phyloP scores from a whole-genome alignment of 2,329 filamentous ascomycete genomes.

The Cercospora sp. region DNA sequence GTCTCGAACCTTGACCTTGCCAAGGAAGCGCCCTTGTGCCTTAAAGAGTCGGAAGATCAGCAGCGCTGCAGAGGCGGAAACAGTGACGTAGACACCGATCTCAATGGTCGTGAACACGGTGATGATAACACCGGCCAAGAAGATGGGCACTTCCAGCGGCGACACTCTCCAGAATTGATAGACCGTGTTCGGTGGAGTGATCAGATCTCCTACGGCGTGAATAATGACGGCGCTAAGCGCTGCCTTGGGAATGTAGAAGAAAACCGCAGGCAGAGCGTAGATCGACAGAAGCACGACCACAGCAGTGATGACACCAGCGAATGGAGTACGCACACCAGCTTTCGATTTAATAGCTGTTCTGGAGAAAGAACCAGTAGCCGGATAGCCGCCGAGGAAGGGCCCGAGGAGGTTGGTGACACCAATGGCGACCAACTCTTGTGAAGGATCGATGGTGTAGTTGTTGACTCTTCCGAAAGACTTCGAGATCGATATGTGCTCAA shows the following conservation, averaged over 20 bases:
- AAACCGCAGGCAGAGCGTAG: conserved; percentile 82
- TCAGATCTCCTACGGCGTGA: conserved; percentile 88
- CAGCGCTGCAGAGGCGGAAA: conserved; percentile 72
- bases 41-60: conserved; percentile 82
- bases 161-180: conserved; percentile 96
- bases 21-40: conserved; percentile 80
- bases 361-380: conserved; percentile 92
- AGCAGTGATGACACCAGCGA: conserved; percentile 86
- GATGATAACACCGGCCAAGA: conserved; percentile 88
- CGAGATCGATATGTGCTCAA: conserved; percentile 95
- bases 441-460: conserved; percentile 94
- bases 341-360: conserved; percentile 97
- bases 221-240: conserved; percentile 87
- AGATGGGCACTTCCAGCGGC: conserved; percentile 85
- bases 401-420: conserved; percentile 87
- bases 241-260: conserved; percentile 88
- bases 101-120: conserved; percentile 89
- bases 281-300: conserved; percentile 83
- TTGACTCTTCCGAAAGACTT: conserved; percentile 96
- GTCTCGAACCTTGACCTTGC: conserved; percentile 79
- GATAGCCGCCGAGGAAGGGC: conserved; percentile 88
- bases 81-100: conserved; percentile 86
- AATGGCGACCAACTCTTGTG: conserved; percentile 93
- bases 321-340: conserved; percentile 86
- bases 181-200: conserved; percentile 85